Evolutionary conservation across 2,329 filamentous ascomycete genomes (phyloP), one percentile per base, ranked within the genome.

Genomic region (Clonostachys solani): DNA sequence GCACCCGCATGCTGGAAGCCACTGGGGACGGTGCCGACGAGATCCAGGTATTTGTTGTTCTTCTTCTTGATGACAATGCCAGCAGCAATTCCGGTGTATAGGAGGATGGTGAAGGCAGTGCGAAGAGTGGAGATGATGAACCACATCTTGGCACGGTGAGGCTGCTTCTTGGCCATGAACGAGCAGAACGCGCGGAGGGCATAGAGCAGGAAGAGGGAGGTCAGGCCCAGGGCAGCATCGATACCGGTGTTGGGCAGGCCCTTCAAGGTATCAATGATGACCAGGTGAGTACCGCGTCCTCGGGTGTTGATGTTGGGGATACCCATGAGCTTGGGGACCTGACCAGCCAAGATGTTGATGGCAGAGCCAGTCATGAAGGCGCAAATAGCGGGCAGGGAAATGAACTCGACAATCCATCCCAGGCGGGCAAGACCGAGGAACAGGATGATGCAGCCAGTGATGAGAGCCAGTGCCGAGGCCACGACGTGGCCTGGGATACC

Each of bases 91-190:
- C 87, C 71, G 8, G 87, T 89, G 67, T 92, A 92, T 3, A 94
- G 75, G 41, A 92, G 68, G 51, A 94, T 90, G 54, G 92, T 84
- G 59, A 94, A 91, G 2, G 82, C 86, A 5, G 87, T 89, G 36
- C 89, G 83, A 37, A 94, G 75, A 0, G 89, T 92, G 16, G 83
- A 86, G 45, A 84, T 64, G 71, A 92, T 92, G 68, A 92, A 92
- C 74, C 81, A 91, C 1, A 80, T 57, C 75, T 89, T 90, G 49
- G 81, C 77, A 45, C 75, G 76, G 3, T 75, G 68, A 4, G 89
- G 87, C 54, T 86, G 76, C 60, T 77, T 83, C 66, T 77, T 82
- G n/a, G 84, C 84, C 56, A 83, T 72, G 50, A 66, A 75, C 44
- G 75, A 80, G 70, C 86, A 90, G 45, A 68, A 66, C 45, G 63